These are phyloP conservation scores for Citrus australasica DNA, from an alignment of 345 rosid species.

Conservation along the genomic window DNA sequence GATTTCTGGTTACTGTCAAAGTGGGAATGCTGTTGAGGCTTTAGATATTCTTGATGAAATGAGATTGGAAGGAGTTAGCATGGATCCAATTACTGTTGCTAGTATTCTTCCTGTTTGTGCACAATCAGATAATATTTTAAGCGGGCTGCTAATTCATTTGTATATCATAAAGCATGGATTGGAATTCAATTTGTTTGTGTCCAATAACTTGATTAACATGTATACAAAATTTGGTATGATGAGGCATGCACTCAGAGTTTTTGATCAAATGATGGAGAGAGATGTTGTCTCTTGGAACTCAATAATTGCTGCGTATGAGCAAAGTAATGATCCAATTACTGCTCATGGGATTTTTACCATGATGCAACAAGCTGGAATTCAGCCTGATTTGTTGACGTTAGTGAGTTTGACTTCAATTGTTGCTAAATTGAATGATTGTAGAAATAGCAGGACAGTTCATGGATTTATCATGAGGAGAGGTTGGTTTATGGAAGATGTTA, in stretches of 20 bases:
- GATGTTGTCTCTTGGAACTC: conserved; percentile 66
- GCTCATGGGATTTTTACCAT: conserved; percentile 32
- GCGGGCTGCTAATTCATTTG: conserved; percentile 44
- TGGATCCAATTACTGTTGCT: conserved; percentile 51
- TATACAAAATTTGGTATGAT: conserved; percentile 40
- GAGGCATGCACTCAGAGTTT: conserved; percentile 28
- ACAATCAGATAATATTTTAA: conserved; percentile 31
- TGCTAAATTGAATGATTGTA: conserved; percentile 38
- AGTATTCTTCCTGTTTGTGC: conserved; percentile 56
- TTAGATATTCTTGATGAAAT: conserved; percentile 34
- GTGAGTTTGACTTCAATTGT: conserved; percentile 47
- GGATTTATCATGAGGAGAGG: conserved; percentile 42
- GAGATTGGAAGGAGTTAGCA: conserved; percentile 35
- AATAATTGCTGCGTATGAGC: conserved; percentile 53
- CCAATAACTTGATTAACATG: conserved; percentile 55
- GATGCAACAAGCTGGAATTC: conserved; percentile 34
- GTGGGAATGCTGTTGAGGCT: conserved; percentile 45
- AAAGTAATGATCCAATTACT: conserved; percentile 38
- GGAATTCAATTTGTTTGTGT: conserved; percentile 42
- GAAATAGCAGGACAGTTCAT: conserved; percentile 33
- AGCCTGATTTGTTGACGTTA: conserved; percentile 46
- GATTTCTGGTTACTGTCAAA: conserved; percentile 62
- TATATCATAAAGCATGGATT: conserved; percentile 41
- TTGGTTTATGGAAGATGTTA: conserved; percentile 34
- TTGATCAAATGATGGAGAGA: conserved; percentile 36